Evolutionary conservation across 2,329 filamentous ascomycete species (phyloP).

Genomic region (Stagonosporopsis chrysanthemi): DNA sequence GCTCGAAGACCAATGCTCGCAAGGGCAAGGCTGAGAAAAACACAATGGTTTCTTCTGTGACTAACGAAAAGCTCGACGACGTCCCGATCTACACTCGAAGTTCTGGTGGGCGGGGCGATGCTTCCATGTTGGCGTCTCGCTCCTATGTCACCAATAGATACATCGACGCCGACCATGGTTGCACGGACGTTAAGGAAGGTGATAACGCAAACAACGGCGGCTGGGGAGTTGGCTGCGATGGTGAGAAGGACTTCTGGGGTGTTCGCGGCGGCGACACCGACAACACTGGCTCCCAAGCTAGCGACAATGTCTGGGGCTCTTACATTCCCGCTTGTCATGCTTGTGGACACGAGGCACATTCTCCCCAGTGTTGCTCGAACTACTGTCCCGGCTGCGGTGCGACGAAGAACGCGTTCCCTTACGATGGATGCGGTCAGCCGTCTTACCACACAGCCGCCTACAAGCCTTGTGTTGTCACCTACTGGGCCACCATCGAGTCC

Average conservation of each 20-base stretch:
- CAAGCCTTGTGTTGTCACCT: slow-evolving; percentile 23
- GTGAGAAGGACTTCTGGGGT: too few relatives aligned
- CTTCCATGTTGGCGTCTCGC: neutral
- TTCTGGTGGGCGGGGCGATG: neutral
- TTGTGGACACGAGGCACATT: neutral
- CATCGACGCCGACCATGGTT: too few relatives aligned
- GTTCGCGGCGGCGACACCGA: too few relatives aligned
- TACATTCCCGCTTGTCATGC: neutral
- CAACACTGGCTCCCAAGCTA: neutral
- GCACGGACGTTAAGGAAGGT: too few relatives aligned
- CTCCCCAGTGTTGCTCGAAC: neutral
- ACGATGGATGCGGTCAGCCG: neutral
- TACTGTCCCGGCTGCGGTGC: neutral
- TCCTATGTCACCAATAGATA: too few relatives aligned
- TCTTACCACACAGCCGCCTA: neutral
- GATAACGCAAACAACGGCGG: too few relatives aligned
- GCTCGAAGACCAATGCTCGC: neutral
- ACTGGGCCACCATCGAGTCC: slow-evolving; percentile 29
- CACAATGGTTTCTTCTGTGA: neutral
- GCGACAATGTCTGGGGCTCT: neutral
- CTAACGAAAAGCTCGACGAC: neutral
- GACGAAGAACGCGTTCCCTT: neutral
- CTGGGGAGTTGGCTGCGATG: too few relatives aligned
- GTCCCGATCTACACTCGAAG: neutral
- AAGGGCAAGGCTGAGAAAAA: neutral